phyloP scores from a whole-genome alignment of 306 rosid species.

The Canavalia gladiata region DNA sequence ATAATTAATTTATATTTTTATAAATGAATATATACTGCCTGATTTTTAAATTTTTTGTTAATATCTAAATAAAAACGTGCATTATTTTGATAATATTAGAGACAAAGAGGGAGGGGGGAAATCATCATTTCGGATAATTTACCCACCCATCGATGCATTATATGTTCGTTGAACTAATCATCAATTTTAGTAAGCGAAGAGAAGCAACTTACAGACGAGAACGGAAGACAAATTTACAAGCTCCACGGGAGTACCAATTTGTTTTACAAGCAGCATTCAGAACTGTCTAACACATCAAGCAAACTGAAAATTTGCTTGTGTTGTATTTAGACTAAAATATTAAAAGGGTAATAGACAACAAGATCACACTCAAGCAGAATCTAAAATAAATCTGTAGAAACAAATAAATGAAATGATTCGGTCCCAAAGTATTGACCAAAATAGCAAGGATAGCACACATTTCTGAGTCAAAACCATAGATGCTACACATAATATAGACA shows the following conservation, averaged over 20 bases:
- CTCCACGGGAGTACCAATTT: neutral
- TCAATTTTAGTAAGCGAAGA: constrained; percentile 22
- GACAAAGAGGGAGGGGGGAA: neutral
- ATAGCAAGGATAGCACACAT: constrained; percentile 60
- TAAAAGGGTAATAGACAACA: constrained; percentile 29
- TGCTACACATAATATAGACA: constrained; percentile 76
- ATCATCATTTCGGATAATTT: neutral
- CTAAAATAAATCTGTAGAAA: constrained; percentile 39
- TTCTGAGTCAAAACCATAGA: constrained; percentile 61
- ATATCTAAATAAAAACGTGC: neutral
- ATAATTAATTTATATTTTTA: neutral
- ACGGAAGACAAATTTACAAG: constrained; percentile 36
- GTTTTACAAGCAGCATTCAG: constrained; percentile 42
- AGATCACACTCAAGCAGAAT: constrained; percentile 49
- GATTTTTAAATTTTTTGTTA: neutral
- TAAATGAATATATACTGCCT: neutral
- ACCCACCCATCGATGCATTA: neutral
- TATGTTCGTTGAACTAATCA: neutral
- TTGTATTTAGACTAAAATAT: constrained; percentile 24
- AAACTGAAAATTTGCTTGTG: constrained; percentile 44
- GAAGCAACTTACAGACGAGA: neutral
- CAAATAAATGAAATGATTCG: constrained; percentile 50
- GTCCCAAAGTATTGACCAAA: constrained; percentile 45
- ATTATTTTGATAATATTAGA: neutral
- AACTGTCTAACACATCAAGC: constrained; percentile 38